A percentile compares a stretch with the other conserved stretches of the same genome.
These are phyloP conservation scores for Hygrocybe coccinea DNA, from an alignment of 768 basidiomycete species.

Conservation along the genomic window DNA sequence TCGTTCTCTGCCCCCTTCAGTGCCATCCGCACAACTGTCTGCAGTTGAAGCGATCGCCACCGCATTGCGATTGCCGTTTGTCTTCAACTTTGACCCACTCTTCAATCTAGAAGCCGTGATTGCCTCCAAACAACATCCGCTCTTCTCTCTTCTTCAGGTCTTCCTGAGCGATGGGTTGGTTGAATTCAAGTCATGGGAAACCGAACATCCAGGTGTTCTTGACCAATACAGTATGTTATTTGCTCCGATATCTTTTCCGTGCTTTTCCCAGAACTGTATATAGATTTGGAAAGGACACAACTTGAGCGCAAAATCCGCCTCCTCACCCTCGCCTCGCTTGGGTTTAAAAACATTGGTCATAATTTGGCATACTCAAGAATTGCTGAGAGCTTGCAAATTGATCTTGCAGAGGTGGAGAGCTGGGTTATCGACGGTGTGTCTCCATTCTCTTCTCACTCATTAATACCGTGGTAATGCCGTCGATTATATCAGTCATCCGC, in stretches of 20 bases:
- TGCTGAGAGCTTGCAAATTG: conserved; percentile 61
- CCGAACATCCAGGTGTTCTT: conserved; percentile 44
- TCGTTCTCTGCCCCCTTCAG: conserved; percentile 52
- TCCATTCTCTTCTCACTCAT: background rate
- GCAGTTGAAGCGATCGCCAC: conserved; percentile 58
- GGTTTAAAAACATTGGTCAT: conserved; percentile 70
- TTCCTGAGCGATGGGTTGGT: conserved; percentile 62
- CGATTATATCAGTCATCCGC: conserved; percentile 59
- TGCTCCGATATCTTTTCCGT: background rate
- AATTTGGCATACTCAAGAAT: conserved; percentile 69
- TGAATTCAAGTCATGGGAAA: conserved; percentile 60
- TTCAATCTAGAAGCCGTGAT: conserved; percentile 73
- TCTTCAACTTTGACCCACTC: conserved; percentile 79
- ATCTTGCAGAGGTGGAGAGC: conserved; percentile 64
- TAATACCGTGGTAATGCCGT: background rate
- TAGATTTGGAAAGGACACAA: conserved; percentile 53
- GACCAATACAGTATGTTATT: conserved; percentile 52
- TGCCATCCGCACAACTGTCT: conserved; percentile 46
- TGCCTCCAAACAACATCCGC: conserved; percentile 58
- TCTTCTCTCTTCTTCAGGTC: conserved; percentile 71
- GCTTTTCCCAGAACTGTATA: conserved; percentile 1
- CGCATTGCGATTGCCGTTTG: conserved; percentile 57
- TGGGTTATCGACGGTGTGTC: conserved; percentile 81
- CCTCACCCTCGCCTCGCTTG: conserved; percentile 68
- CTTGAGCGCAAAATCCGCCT: conserved; percentile 79